Base-by-base conservation (phyloP, 2,329 filamentous ascomycete species). In the Daldinia eschscholtzii region DNA sequence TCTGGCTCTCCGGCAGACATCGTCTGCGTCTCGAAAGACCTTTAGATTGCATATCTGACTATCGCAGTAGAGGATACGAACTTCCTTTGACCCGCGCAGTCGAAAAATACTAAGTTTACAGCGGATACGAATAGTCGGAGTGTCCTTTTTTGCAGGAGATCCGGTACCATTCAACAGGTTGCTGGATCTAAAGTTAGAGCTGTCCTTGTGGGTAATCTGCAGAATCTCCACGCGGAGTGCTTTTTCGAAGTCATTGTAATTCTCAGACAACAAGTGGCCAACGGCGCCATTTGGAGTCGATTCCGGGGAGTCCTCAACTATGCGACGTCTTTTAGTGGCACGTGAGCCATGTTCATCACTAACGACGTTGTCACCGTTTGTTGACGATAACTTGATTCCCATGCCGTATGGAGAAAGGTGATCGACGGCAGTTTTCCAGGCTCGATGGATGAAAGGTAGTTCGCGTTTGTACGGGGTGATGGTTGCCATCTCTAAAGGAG, bases 371-470 rank as follows among this genome's bases (percentile, higher is more conserved):
- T 81, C 79, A 75, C 76, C 76, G 72, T 78, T 78, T 61, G 79
- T 74, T 57, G 79, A 79, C 41, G 81, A 82, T 13, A 80, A 71
- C 65, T 81, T 82, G 74, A 79, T 82, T 58, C 83, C 83, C 83
- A 85, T 85, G 66, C 76, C 75, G 74, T 84, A 81, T 72, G 79
- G 68, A 28, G 75, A 72, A 41, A 77, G 79, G 67, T 82, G 80
- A 66, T 82, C 82, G 75, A 86, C 79, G 55, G 81, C 82, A 68
- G 80, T 82, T 70, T 83, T 80, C 85, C 84, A 87, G 75, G 85
- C 86, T 76, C 86, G 83, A 72, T 86, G 84, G 67, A 88, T 83
- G 77, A 85, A 88, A 67, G 86, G 85, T 64, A 84, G 80, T 73
- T 80, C 82, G 79, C 83, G 83, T 78, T 82, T 81, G 75, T 80